These are phyloP conservation scores for Aphanomyces euteiches DNA, from an alignment of 352 stramenopile genomes.

Conservation along the genomic window DNA sequence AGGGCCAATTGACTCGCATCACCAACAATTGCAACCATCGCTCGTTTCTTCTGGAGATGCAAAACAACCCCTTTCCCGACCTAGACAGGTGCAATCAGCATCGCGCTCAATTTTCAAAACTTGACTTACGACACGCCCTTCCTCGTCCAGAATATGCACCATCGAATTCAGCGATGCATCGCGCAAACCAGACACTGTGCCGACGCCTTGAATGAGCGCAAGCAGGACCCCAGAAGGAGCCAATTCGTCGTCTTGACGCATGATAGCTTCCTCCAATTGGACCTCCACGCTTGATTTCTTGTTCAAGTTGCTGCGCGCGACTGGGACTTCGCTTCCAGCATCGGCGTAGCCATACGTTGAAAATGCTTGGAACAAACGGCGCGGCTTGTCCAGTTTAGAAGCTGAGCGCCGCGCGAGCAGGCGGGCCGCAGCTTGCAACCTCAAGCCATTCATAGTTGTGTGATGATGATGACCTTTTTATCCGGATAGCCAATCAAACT, in stretches of 20 bases:
- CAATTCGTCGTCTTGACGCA: slow-evolving; percentile 35
- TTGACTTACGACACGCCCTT: slow-evolving; percentile 28
- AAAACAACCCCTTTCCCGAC: slow-evolving; percentile 46
- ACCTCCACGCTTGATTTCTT: slow-evolving; percentile 20
- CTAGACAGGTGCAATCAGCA: slow-evolving; percentile 31
- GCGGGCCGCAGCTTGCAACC: not conserved
- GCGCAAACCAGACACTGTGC: slow-evolving; percentile 65
- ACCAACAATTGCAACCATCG: slow-evolving; percentile 55
- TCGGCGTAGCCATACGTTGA: slow-evolving; percentile 17
- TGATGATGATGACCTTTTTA: not conserved
- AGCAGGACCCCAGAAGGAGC: slow-evolving; percentile 52
- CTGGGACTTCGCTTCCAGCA: not conserved
- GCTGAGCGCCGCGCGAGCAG: not conserved
- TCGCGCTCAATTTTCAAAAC: not conserved
- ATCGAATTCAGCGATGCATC: slow-evolving; percentile 70
- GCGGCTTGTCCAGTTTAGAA: not conserved
- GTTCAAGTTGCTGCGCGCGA: slow-evolving; percentile 12
- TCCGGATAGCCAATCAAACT: too few species aligned
- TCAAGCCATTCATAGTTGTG: slow-evolving; percentile 18
- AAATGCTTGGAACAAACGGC: not conserved
- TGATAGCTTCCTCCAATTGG: slow-evolving; percentile 26
- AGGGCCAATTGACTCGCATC: slow-evolving; percentile 40
- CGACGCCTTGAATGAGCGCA: slow-evolving; percentile 66
- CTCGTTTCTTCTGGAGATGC: slow-evolving; percentile 55
- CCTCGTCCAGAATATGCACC: slow-evolving; percentile 42